Base-by-base conservation (phyloP, 1,139 yeast genomes). In the Candida mesenterica region DNA sequence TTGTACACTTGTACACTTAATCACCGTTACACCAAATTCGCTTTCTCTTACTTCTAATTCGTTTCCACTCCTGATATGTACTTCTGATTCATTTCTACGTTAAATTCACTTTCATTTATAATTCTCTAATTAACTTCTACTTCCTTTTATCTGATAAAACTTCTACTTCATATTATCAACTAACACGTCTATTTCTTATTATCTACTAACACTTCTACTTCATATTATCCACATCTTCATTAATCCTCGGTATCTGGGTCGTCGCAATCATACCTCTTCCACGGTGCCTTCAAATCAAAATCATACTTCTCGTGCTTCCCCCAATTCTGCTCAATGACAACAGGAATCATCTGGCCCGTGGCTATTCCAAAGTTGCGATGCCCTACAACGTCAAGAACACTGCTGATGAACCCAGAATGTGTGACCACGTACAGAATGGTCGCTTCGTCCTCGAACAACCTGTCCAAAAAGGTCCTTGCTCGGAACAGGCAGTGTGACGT, bases 331-430 rank as follows among this genome's bases (percentile, higher is more conserved):
- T 42, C 38, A 19, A 56, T 39, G 4, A 52, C 48, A 5, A 50
- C 39, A 2, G 55, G 55, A 12, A 51, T 36, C 39, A 50, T 44
- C 24, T 48, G 43, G 3, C 54, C 55, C 1, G 55, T 48, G 2
- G 23, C 13, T 31, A 43, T 31, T 24, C 17, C 22, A 45, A 44
- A 41, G 18, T 36, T 41, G 15, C 61, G 42, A 42, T 66, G 72
- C 15, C 52, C 46, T 2, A 59, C 40, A 3, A 56, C 59, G 23
- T 52, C 46, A 38, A 66, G 50, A 18, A 65, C 35, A 2, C 67
- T 56, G 36, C 46, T 47, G 24, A 65, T 61, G 8, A 62, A 40
- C 6, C 69, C 72, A 1, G 62, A 52, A 42, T 67, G 72, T 2
- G 64, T 42, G 5, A 68, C 66, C 9, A 64, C 36, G 15, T 69